Base-by-base conservation (phyloP, 2,329 filamentous ascomycete species). In the Trichoderma cornu-damae region DNA sequence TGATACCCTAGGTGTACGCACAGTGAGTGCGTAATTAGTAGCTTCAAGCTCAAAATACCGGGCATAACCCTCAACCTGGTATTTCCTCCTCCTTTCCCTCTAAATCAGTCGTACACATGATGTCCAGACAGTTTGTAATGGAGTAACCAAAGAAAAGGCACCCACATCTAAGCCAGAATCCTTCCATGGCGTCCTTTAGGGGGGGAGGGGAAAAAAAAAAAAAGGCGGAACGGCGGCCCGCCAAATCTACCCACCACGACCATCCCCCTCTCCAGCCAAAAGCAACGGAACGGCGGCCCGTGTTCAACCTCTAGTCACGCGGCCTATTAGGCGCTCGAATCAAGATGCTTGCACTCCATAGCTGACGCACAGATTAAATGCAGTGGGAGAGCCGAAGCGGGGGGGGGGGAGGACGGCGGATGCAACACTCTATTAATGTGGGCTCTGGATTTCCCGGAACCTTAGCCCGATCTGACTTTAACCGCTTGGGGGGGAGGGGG, bases 181-280 rank as follows among this genome's bases (percentile, higher is more conserved):
- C 8, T 6, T 12, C 11, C 26, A 7, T 3, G 8, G 5, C 42
- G 14, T 4, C 4, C 3, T 9, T 9, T 4, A n/a, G n/a, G n/a
- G n/a, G n/a, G n/a, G n/a, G n/a, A n/a, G n/a, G n/a, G n/a, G n/a
- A n/a, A n/a, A n/a, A n/a, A n/a, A n/a, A 18, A 28, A 44, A 35
- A 14, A 4, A 6, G 16, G 50, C 40, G 50, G 50, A 34, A 8
- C 20, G 48, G 50, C 50, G 50, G 50, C 50, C 50, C 50, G 50
- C 40, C 50, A 12, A 6, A n/a, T n/a, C n/a, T n/a, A n/a, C 22
- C 28, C 47, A 35, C 47, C 7, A n/a, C n/a, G 16, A 32, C 11
- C 46, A 8, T 12, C 11, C 1, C 22, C 14, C n/a, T n/a, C 11
- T 20, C 16, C n/a, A 34, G 9, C 20, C n/a, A n/a, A 18, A 14